Conservation (phyloP, 495 filamentous ascomycete genomes). For the Aspergillus olivimuriae region DNA sequence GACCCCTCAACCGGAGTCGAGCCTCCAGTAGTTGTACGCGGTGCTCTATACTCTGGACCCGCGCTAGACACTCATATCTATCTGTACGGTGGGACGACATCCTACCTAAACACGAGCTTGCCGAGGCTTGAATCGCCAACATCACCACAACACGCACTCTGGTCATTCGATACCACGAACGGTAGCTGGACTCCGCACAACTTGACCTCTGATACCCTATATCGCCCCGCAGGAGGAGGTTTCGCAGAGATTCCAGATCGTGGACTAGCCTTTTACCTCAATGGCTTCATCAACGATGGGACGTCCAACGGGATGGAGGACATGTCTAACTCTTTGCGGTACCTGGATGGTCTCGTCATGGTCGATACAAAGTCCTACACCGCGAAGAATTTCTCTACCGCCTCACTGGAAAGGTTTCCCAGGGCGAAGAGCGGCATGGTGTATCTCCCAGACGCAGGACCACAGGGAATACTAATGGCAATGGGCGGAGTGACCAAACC, state of each 20-base stretch:
- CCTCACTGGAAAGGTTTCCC: slow-evolving; percentile 17
- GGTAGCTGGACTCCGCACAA: slow-evolving; percentile 32
- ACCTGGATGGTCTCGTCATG: slow-evolving; percentile 32
- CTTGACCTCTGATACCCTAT: slow-evolving; percentile 15
- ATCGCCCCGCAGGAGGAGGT: slow-evolving; percentile 30
- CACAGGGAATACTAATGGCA: slow-evolving; percentile 29
- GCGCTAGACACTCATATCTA: slow-evolving; percentile 20
- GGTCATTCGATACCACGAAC: slow-evolving; percentile 15
- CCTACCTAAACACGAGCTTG: slow-evolving; percentile 25
- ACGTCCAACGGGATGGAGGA: slow-evolving; percentile 15
- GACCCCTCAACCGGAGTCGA: slow-evolving; percentile 15
- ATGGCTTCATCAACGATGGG: slow-evolving; percentile 34
- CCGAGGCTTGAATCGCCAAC: slow-evolving; percentile 21
- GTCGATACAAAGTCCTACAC: too few relatives aligned
- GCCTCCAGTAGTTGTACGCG: slow-evolving; percentile 28
- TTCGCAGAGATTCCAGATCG: slow-evolving; percentile 29
- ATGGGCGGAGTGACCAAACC: slow-evolving; percentile 30
- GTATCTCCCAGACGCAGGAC: too few relatives aligned
- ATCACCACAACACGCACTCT: slow-evolving; percentile 19
- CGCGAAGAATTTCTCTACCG: slow-evolving; percentile 30
- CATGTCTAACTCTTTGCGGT: slow-evolving; percentile 6
- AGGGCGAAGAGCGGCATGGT: slow-evolving; percentile 24
- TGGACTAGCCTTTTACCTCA: slow-evolving; percentile 35
- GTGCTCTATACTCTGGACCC: slow-evolving; percentile 27
- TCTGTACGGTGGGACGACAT: slow-evolving; percentile 31